Evolutionary conservation across 2,329 filamentous ascomycete genomes (phyloP).

Genomic region (Exophiala phaeomuriformis): DNA sequence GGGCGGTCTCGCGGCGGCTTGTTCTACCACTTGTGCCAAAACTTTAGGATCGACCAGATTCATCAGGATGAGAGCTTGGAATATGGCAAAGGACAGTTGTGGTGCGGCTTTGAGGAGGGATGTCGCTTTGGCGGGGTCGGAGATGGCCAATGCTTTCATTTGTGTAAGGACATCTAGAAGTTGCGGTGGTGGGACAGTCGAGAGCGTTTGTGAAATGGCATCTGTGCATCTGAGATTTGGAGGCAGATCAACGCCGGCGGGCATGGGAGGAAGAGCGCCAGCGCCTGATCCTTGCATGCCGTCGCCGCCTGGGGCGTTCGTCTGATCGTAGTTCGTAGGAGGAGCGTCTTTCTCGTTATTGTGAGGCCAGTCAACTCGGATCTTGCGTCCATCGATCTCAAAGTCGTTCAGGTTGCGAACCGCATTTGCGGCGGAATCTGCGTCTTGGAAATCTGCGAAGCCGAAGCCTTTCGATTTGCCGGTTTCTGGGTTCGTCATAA

Average conservation of each 20-base stretch:
- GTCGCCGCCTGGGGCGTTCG: slow-evolving; percentile 30
- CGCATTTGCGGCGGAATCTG: slow-evolving; percentile 84
- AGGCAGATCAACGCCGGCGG: slow-evolving; percentile 74
- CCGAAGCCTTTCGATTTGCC: slow-evolving; percentile 93
- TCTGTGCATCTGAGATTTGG: slow-evolving; percentile 78
- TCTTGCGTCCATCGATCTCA: slow-evolving; percentile 88
- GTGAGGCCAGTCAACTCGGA: slow-evolving; percentile 93
- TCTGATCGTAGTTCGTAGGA: slow-evolving; percentile 43
- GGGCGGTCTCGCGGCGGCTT: slow-evolving; percentile 34
- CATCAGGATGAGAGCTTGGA: slow-evolving; percentile 88
- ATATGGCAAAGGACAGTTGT: slow-evolving; percentile 88
- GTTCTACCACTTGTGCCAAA: slow-evolving; percentile 72
- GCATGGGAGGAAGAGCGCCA: slow-evolving; percentile 62
- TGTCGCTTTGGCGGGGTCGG: slow-evolving; percentile 73
- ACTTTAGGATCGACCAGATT: slow-evolving; percentile 81
- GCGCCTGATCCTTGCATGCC: slow-evolving; percentile 32
- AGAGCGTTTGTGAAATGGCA: slow-evolving; percentile 84
- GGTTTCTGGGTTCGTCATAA: slow-evolving; percentile 93
- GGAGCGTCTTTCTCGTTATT: slow-evolving; percentile 70
- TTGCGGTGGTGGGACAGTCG: slow-evolving; percentile 76
- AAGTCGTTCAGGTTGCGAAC: slow-evolving; percentile 93
- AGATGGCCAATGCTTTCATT: slow-evolving; percentile 83
- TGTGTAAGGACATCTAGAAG: slow-evolving; percentile 88
- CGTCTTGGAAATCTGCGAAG: slow-evolving; percentile 90
- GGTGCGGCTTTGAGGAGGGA: slow-evolving; percentile 83